Evolutionary conservation across 495 filamentous ascomycete species (phyloP).

Genomic region (Choiromyces venosus): DNA sequence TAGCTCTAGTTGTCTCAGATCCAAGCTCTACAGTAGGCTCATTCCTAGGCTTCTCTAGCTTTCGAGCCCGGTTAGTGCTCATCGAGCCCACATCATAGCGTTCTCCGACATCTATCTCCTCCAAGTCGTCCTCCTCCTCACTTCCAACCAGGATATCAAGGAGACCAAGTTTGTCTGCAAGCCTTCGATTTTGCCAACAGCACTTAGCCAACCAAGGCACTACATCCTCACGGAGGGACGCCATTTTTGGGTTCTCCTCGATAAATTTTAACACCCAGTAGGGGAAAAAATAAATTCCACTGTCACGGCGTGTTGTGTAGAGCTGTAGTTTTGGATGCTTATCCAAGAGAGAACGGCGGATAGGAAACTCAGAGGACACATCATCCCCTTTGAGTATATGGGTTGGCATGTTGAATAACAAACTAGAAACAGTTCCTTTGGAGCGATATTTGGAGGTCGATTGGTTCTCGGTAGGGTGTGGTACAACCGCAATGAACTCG

Average conservation of each 20-base stretch:
- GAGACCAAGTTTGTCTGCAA: conserved; percentile 70
- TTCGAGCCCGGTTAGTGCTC: conserved; percentile 51
- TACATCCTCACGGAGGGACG: conserved; percentile 85
- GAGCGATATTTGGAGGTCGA: not conserved
- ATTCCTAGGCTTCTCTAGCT: conserved; percentile 29
- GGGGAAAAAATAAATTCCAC: conserved; percentile 89
- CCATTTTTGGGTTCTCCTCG: conserved; percentile 66
- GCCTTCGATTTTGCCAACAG: conserved; percentile 76
- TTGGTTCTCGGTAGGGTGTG: conserved; percentile 31
- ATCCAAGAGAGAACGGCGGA: conserved; percentile 50
- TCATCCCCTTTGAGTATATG: not conserved
- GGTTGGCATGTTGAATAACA: not conserved
- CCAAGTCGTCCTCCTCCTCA: conserved; percentile 36
- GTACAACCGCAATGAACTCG: conserved; percentile 74
- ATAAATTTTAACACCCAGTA: conserved; percentile 85
- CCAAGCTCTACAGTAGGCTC: conserved; percentile 1
- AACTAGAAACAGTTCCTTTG: not conserved
- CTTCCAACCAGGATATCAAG: conserved; percentile 56
- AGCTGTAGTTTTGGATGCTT: conserved; percentile 69
- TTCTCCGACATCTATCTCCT: conserved; percentile 48
- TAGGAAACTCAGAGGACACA: not conserved
- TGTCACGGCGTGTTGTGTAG: conserved; percentile 67
- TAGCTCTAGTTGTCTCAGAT: conserved; percentile 6
- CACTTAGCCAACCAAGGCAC: conserved; percentile 94
- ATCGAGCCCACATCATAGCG: conserved; percentile 54